Evolutionary conservation across 2,329 filamentous ascomycete species (phyloP).

Genomic region (Botrytis byssoidea): DNA sequence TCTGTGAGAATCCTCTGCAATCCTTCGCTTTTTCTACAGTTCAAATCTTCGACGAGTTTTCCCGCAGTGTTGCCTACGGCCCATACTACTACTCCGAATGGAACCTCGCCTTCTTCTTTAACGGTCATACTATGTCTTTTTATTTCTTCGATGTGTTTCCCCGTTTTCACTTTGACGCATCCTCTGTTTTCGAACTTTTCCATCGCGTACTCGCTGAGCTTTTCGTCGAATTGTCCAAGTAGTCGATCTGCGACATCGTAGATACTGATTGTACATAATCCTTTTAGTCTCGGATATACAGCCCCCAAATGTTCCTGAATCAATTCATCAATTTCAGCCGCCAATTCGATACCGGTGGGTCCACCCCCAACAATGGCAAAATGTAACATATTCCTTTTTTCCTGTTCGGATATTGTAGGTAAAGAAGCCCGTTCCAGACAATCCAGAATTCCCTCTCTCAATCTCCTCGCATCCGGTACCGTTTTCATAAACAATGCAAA

Average conservation of each 20-base stretch:
- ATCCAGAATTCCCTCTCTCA: slow-evolving; percentile 39
- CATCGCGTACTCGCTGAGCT: slow-evolving; percentile 44
- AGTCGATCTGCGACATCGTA: slow-evolving; percentile 46
- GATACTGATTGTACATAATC: slow-evolving; percentile 43
- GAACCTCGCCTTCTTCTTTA: slow-evolving; percentile 26
- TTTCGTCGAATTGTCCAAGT: slow-evolving; percentile 44
- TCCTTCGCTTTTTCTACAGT: slow-evolving; percentile 32
- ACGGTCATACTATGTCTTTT: slow-evolving; percentile 23
- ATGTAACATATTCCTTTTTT: slow-evolving; percentile 61
- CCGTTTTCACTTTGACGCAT: slow-evolving; percentile 42
- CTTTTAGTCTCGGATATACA: slow-evolving; percentile 44
- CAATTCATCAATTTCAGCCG: slow-evolving; percentile 46
- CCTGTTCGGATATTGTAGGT: slow-evolving; percentile 54
- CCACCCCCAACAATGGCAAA: slow-evolving; percentile 74
- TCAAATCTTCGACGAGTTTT: slow-evolving; percentile 31
- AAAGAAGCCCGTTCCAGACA: slow-evolving; percentile 63
- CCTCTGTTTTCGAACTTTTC: slow-evolving; percentile 39
- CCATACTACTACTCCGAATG: slow-evolving; percentile 25
- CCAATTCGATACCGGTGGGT: slow-evolving; percentile 52
- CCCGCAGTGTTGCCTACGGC: slow-evolving; percentile 30
- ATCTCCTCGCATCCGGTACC: slow-evolving; percentile 30
- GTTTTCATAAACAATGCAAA: slow-evolving; percentile 33
- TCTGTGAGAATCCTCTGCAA: slow-evolving; percentile 28
- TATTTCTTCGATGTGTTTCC: slow-evolving; percentile 27
- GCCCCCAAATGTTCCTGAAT: slow-evolving; percentile 42